phyloP scores from a whole-genome alignment of 345 rosid genomes.

The Odontarrhena argentea region DNA sequence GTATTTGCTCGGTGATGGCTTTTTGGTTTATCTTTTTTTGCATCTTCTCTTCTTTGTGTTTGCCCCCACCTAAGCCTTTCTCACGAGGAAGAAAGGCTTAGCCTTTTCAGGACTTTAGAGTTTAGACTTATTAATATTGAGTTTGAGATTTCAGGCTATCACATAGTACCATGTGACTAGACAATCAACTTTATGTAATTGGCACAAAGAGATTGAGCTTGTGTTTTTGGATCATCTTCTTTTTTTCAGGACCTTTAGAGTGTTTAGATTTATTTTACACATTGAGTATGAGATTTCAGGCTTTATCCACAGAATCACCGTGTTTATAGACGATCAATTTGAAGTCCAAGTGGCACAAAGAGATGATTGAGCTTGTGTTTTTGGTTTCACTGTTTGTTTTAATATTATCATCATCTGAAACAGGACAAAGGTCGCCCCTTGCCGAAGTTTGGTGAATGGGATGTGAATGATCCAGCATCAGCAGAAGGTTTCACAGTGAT shows the following conservation, averaged over 20 bases:
- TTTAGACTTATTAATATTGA: not conserved
- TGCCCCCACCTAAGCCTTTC: conserved; percentile 20
- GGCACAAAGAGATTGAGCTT: not conserved
- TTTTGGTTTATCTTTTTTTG: not conserved
- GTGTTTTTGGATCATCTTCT: no score
- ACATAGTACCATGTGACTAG: conserved; percentile 3
- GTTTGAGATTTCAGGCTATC: not conserved
- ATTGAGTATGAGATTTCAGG: conserved; percentile 8
- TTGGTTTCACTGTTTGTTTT: conserved; percentile 6
- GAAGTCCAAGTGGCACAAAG: not conserved
- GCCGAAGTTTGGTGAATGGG: conserved; percentile 99
- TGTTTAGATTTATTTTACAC: no score
- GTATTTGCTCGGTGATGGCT: conserved; percentile 8
- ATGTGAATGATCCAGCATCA: conserved; percentile 97
- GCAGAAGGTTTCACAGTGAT: conserved; percentile 97
- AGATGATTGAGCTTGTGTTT: not conserved
- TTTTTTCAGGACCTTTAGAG: not conserved
- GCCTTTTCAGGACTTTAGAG: not conserved
- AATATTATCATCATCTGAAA: conserved; percentile 11
- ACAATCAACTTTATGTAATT: not conserved
- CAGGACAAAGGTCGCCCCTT: conserved; percentile 86
- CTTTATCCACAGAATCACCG: not conserved
- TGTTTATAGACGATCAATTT: not conserved
- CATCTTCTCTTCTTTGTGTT: conserved; percentile 18
- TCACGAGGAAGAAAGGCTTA: not conserved